Evolutionary conservation across 2,329 filamentous ascomycete species (phyloP).

Genomic region (Akanthomyces lecanii): DNA sequence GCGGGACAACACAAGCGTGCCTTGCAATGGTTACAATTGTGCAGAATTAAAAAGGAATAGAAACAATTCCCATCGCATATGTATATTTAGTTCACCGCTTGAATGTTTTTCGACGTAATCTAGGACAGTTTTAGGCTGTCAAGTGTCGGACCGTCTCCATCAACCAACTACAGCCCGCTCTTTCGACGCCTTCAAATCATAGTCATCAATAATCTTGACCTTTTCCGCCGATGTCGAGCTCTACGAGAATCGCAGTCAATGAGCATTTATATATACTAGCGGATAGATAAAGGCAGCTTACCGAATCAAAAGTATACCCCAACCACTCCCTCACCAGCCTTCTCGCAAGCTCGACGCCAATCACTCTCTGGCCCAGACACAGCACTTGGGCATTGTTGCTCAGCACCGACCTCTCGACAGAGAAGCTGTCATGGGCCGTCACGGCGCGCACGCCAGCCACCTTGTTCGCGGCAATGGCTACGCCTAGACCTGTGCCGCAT

Average conservation of each 20-base stretch:
- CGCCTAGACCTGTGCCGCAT: conserved; percentile 81
- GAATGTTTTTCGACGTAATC: too few relatives aligned
- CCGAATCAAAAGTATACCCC: conserved; percentile 71
- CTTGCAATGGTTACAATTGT: too few relatives aligned
- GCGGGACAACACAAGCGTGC: too few relatives aligned
- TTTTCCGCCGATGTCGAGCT: background rate
- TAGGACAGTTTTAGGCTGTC: too few relatives aligned
- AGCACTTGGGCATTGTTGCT: conserved; percentile 85
- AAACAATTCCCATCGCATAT: too few relatives aligned
- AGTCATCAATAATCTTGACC: background rate
- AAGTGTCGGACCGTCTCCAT: background rate
- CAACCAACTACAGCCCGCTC: background rate
- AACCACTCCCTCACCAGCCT: conserved; percentile 77
- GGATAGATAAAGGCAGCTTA: background rate
- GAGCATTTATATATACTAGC: background rate
- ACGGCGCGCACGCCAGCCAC: conserved; percentile 77
- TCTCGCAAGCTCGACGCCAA: conserved; percentile 75
- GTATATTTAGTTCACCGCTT: too few relatives aligned
- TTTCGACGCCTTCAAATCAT: background rate
- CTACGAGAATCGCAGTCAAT: background rate
- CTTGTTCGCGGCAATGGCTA: conserved; percentile 87
- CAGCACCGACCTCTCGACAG: conserved; percentile 72
- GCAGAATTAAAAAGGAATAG: too few relatives aligned
- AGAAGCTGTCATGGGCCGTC: conserved; percentile 82
- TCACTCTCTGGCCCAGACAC: conserved; percentile 79